Evolutionary conservation across 2,329 filamentous ascomycete genomes (phyloP), one percentile per base, ranked within the genome.

Genomic region (Colletotrichum caudatum): DNA sequence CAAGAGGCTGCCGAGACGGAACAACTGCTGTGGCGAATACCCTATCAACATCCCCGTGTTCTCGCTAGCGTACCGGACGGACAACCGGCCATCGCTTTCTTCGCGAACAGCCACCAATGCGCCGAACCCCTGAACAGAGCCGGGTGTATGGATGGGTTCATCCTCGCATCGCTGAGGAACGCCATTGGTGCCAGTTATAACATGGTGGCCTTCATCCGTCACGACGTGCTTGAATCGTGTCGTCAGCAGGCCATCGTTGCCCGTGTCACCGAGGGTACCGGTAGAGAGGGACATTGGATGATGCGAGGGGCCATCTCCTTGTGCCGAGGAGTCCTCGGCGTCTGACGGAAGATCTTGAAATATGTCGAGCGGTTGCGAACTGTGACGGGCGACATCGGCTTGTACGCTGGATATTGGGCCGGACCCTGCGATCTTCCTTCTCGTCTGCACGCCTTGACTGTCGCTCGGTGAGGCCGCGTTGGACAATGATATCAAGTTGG

Each of bases 111-210:
- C 94, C 41, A 97, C 77, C 33, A 97, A 83, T 5, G 93, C 85
- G 1, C 94, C 94, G 75, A 97, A 97, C 1, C 89, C 86, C 78
- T 97, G 94, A 0, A 95, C 83, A 1, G 93, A 93, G 44, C 94
- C 94, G 0, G 94, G 94, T 1, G 94, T 92, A 74, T 95, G 94
- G 35, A 97, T 97, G 0, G 94, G 94, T 77, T 97, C 94, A 77
- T 97, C 94, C 80, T 97, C 94, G 77, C 94, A 97, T 64, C 90
- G 88, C 78, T 97, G 93, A 56, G 96, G 82, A 0, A 87, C 89
- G 2, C 90, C 91, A 64, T 94, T 90, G 66, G 92, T 87, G 7
- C 94, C 94, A 0, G 93, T 96, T 65, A 97, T 93, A 39, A 97
- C 88, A 35, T 92, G 90, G 81, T 97, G 94, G 0, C 94, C 94